phyloP scores from a whole-genome alignment of 345 rosid species.

The Citrus reticulata region DNA sequence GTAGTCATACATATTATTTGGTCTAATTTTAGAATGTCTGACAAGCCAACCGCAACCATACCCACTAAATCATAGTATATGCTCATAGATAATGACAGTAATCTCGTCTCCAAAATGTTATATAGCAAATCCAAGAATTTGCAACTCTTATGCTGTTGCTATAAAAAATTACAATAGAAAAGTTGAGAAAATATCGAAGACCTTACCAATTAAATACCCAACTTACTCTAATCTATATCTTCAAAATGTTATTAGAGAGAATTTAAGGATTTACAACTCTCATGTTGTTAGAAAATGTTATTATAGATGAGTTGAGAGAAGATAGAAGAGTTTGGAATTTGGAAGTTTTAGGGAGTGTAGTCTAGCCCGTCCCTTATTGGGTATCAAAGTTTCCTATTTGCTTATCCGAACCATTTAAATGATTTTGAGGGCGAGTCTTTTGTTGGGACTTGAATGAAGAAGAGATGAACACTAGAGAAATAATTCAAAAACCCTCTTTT shows the following conservation, averaged over 20 bases:
- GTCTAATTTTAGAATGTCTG: constrained; percentile 1
- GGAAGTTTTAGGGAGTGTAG: neutral
- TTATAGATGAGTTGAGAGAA: neutral
- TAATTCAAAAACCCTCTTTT: neutral
- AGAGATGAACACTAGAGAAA: neutral
- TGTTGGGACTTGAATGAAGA: neutral
- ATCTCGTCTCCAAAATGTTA: neutral
- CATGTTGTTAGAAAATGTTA: neutral
- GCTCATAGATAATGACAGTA: neutral
- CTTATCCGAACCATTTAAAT: neutral
- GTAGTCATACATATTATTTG: neutral
- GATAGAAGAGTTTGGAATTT: neutral
- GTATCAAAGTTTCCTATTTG: neutral
- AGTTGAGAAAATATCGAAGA: neutral
- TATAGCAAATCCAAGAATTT: neutral
- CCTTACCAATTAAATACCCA: neutral
- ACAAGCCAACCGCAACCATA: neutral
- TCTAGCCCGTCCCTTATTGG: neutral
- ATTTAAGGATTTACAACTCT: neutral
- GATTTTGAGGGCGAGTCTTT: neutral
- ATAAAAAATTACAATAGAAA: neutral
- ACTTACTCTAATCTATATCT: neutral
- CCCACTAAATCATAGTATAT: neutral
- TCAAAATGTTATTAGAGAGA: neutral
- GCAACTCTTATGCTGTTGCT: neutral